Conservation (phyloP, 768 basidiomycete species). For the Lactifluus hygrophoroides region DNA sequence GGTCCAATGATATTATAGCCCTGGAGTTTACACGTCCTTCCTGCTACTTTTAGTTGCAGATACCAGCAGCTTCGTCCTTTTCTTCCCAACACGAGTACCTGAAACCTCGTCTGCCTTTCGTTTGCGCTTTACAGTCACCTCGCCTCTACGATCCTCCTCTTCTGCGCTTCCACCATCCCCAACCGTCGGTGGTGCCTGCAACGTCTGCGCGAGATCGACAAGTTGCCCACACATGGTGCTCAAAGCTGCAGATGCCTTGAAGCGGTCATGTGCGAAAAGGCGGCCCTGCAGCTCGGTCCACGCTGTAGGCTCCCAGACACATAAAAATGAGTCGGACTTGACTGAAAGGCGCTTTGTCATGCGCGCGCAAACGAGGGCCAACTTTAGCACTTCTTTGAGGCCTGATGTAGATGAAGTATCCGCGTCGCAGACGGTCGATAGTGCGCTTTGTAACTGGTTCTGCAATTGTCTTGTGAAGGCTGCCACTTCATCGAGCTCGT, state of each 20-base stretch:
- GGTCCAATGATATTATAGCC: neutral
- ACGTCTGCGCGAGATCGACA: slow-evolving; percentile 22
- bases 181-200: slow-evolving; percentile 5
- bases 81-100: slow-evolving; percentile 20
- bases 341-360: slow-evolving; percentile 45
- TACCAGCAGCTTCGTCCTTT: slow-evolving; percentile 39
- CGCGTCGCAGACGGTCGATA: slow-evolving; percentile 42
- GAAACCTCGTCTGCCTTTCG: slow-evolving; percentile 22
- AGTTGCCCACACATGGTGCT: slow-evolving; percentile 61
- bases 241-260: slow-evolving; percentile 55
- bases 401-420: slow-evolving; percentile 48
- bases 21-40: neutral
- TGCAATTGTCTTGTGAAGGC: slow-evolving; percentile 46
- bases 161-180: slow-evolving; percentile 15
- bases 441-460: slow-evolving; percentile 38
- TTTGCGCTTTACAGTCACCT: slow-evolving; percentile 19
- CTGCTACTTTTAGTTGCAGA: neutral
- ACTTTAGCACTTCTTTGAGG: slow-evolving; percentile 72
- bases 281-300: slow-evolving; percentile 46
- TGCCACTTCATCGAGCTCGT: slow-evolving; percentile 34
- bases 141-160: slow-evolving; percentile 17
- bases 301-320: slow-evolving; percentile 49
- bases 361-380: slow-evolving; percentile 55
- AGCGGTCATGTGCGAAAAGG: slow-evolving; percentile 45
- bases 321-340: slow-evolving; percentile 25